Percentiles rank a stretch among this genome's conserved stretches.
Conservation (phyloP, 495 filamentous ascomycete species). For the Aspergillus avenaceus region DNA sequence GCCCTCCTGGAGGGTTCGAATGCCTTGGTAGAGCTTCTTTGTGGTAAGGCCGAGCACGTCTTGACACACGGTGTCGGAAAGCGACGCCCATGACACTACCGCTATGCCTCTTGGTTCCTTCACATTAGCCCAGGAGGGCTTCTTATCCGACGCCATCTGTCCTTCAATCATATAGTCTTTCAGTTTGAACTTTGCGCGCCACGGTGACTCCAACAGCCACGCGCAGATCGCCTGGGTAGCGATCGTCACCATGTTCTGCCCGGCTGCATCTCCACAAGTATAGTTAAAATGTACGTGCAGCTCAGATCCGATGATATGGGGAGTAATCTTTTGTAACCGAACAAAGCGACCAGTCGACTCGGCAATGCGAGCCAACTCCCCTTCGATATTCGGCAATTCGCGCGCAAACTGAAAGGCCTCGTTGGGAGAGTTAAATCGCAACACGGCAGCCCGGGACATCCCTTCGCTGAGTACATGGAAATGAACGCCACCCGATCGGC, state of each 20-base stretch:
- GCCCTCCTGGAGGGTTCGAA: conserved; percentile 4
- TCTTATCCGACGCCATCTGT: conserved; percentile 9
- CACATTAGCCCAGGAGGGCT: conserved; percentile 12
- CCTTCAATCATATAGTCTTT: conserved; percentile 6
- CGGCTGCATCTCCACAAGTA: conserved; percentile 11
- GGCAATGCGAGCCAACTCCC: too few species aligned
- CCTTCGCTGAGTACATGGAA: too few species aligned
- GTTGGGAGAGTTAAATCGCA: too few species aligned
- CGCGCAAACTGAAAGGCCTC: too few species aligned
- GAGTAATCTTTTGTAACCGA: not conserved
- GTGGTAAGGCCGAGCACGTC: conserved; percentile 3
- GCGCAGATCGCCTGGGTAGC: conserved; percentile 11
- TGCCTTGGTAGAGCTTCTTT: not conserved
- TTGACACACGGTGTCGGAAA: conserved; percentile 5
- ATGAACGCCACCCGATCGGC: too few species aligned
- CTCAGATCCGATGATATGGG: conserved; percentile 8
- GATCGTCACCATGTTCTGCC: conserved; percentile 15
- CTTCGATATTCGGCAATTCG: too few species aligned
- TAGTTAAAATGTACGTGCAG: conserved; percentile 10
- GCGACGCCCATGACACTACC: conserved; percentile 9
- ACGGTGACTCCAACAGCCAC: not conserved
- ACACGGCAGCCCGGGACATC: too few species aligned
- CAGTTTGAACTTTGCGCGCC: not conserved
- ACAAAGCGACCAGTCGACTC: conserved; percentile 9
- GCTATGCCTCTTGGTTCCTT: conserved; percentile 7